phyloP scores from a whole-genome alignment of 495 filamentous ascomycete species.

The Podospora bellae-mahoneyi region DNA sequence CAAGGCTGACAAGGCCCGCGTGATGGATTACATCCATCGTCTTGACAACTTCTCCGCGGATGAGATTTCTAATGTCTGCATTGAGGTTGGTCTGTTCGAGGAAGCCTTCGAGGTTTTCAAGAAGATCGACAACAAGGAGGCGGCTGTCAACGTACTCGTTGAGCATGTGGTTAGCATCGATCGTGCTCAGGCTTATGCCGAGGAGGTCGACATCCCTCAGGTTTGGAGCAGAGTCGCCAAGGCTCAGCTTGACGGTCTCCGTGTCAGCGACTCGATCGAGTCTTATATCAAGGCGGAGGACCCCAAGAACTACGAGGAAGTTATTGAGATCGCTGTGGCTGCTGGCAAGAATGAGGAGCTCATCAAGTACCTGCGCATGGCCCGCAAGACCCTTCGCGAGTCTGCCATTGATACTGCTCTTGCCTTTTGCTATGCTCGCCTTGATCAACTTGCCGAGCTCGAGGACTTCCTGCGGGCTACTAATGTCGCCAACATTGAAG shows the following conservation, averaged over 20 bases:
- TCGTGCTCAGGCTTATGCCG: conserved; percentile 92
- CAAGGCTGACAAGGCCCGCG: conserved; percentile 89
- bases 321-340: conserved; percentile 93
- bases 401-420: conserved; percentile 89
- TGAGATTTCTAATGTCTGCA: conserved; percentile 90
- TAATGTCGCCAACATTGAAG: conserved; percentile 92
- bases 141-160: conserved; percentile 87
- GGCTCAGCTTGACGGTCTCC: conserved; percentile 94
- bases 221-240: conserved; percentile 99
- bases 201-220: conserved; percentile 89
- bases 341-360: conserved; percentile 98
- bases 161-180: conserved; percentile 99
- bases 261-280: conserved; percentile 88
- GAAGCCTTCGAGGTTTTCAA: conserved; percentile 99
- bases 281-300: conserved; percentile 96
- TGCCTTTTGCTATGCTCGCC: conserved; percentile 88
- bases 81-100: conserved; percentile 89
- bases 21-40: conserved; percentile 96
- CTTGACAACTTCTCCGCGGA: conserved; percentile 84
- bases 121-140: conserved; percentile 85
- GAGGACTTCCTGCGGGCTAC: conserved; percentile 94
- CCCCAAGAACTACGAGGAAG: conserved; percentile 88
- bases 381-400: conserved; percentile 92
- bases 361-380: conserved; percentile 95
- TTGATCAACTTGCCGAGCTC: conserved; percentile 86